Conservation (phyloP, 257 asterid genomes). For the Orobanche coerulescens region DNA sequence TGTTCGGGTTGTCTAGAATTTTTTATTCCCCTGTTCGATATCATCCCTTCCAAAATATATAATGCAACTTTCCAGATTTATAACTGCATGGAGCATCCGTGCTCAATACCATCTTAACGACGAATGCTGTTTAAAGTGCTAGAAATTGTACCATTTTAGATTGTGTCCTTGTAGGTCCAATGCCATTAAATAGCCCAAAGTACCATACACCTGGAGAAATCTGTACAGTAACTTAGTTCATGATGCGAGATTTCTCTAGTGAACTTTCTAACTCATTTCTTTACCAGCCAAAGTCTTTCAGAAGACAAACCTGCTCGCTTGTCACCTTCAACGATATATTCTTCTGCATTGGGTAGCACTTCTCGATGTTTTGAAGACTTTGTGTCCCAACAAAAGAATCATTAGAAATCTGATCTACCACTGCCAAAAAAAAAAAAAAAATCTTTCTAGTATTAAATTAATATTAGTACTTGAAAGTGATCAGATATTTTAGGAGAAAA, state of each 20-base stretch:
- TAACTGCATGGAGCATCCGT: neutral
- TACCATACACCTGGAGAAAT: slow-evolving; percentile 89
- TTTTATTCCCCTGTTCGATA: too few species aligned
- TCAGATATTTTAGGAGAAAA: neutral
- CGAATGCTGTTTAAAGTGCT: neutral
- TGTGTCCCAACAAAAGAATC: slow-evolving; percentile 48
- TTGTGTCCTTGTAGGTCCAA: slow-evolving; percentile 82
- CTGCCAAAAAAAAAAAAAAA: slow-evolving; percentile 38
- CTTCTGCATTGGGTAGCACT: slow-evolving; percentile 91
- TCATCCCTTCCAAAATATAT: neutral
- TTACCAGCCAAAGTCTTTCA: neutral
- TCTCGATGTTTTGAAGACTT: slow-evolving; percentile 61
- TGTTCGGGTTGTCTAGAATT: too few species aligned
- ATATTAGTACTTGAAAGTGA: neutral
- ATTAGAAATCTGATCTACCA: slow-evolving; percentile 42
- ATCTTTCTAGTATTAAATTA: slow-evolving; percentile 16
- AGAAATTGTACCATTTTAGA: slow-evolving; percentile 73
- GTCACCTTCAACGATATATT: slow-evolving; percentile 50
- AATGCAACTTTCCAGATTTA: neutral
- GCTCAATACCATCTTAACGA: neutral
- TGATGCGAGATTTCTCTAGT: neutral
- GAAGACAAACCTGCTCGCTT: slow-evolving; percentile 66
- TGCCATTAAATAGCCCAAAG: slow-evolving; percentile 86
- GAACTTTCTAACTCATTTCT: neutral
- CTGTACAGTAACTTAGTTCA: slow-evolving; percentile 36